These are phyloP conservation scores for Acmispon strigosus DNA, from an alignment of 306 rosid genomes.

Conservation along the genomic window DNA sequence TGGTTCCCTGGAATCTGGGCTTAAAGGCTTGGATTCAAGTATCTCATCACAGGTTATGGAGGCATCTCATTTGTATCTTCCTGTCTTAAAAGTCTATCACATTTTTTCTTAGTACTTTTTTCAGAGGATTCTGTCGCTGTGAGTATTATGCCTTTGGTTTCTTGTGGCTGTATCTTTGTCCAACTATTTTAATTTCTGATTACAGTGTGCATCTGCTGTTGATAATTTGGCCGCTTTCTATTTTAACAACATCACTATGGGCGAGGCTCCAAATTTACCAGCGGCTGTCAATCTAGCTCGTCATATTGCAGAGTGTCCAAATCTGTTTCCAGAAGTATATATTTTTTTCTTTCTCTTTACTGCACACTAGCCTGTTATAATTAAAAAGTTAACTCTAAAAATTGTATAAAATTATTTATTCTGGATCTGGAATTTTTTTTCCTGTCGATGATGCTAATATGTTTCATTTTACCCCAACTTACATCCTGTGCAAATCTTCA, in stretches of 20 bases:
- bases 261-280: constrained; percentile 81
- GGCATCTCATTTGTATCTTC: not conserved
- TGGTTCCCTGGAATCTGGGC: constrained; percentile 97
- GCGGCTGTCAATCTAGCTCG: constrained; percentile 80
- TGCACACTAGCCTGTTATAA: not conserved
- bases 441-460: not conserved
- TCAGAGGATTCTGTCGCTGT: not conserved
- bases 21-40: constrained; percentile 87
- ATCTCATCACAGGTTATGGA: constrained; percentile 88
- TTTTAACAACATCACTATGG: constrained; percentile 90
- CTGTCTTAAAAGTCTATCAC: constrained; percentile 4
- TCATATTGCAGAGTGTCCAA: constrained; percentile 85
- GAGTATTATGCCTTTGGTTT: constrained; percentile 10
- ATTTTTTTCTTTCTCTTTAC: constrained; percentile 14
- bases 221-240: constrained; percentile 92
- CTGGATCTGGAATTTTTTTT: not conserved
- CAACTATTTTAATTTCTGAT: constrained; percentile 18
- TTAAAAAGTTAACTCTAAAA: not conserved
- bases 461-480: not conserved
- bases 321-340: constrained; percentile 83
- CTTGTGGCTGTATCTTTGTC: constrained; percentile 9
- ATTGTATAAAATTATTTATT: not conserved
- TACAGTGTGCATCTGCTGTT: constrained; percentile 98
- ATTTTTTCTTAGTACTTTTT: not conserved
- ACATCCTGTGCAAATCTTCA: constrained; percentile 9